A percentile compares a stretch with the other conserved stretches of the same genome.
These are phyloP conservation scores for Lipomyces chichibuensis DNA, from an alignment of 805 yeast genomes.

Conservation along the genomic window DNA sequence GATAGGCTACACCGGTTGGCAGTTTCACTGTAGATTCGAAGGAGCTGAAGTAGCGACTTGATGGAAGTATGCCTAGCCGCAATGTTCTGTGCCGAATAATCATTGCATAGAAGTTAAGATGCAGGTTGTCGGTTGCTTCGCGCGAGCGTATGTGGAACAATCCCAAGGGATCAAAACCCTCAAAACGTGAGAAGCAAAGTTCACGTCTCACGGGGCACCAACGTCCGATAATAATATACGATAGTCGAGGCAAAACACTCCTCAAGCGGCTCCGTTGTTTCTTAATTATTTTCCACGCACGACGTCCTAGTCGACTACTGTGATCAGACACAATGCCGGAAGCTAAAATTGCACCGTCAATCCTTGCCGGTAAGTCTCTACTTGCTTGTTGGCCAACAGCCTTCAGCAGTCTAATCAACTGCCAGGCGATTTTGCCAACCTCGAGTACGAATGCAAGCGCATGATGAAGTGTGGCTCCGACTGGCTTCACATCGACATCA, in stretches of 20 bases:
- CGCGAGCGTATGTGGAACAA: too few species aligned
- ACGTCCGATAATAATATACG: too few species aligned
- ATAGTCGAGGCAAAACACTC: too few species aligned
- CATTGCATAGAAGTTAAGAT: neutral
- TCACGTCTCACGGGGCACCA: too few species aligned
- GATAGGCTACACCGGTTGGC: slow-evolving; percentile 67
- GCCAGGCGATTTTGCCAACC: slow-evolving; percentile 72
- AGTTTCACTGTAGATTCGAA: slow-evolving; percentile 48
- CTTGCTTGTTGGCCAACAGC: neutral
- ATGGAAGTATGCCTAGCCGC: neutral
- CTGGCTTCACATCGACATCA: slow-evolving; percentile 97
- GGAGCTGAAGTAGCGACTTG: neutral
- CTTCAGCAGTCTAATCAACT: neutral
- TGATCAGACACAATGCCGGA: slow-evolving; percentile 57
- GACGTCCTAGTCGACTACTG: neutral
- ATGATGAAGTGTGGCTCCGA: slow-evolving; percentile 83
- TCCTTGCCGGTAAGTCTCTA: slow-evolving; percentile 66
- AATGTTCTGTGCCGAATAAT: neutral
- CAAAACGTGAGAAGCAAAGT: too few species aligned
- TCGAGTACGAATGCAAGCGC: slow-evolving; percentile 83
- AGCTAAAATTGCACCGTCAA: slow-evolving; percentile 90
- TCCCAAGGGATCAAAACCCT: too few species aligned
- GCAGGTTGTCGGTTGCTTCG: too few species aligned
- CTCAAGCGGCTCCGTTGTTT: neutral
- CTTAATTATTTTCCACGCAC: neutral